These are phyloP conservation scores for Clonostachys rhizophaga DNA, from an alignment of 2,329 filamentous ascomycete species.

Conservation along the genomic window DNA sequence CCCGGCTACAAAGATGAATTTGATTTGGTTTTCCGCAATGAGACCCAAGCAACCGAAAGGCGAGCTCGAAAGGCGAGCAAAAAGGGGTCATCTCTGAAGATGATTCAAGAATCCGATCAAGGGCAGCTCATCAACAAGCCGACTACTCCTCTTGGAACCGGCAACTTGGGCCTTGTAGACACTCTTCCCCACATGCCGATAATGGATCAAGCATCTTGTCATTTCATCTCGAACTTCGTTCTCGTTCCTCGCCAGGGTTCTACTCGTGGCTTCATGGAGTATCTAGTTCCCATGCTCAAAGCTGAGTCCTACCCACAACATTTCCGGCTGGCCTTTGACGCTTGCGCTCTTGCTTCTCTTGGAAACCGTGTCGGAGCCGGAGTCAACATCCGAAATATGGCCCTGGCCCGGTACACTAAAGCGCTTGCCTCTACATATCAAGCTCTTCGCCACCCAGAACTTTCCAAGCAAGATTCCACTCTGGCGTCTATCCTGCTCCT, in stretches of 20 bases:
- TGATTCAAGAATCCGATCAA: constrained; percentile 8
- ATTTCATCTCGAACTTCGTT: constrained; percentile 58
- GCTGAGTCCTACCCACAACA: constrained; percentile 35
- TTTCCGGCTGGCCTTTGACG: constrained; percentile 52
- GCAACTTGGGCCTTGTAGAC: neutral
- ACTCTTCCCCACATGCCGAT: constrained; percentile 33
- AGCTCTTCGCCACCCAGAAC: constrained; percentile 44
- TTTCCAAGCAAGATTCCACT: constrained; percentile 49
- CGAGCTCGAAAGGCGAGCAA: constrained; percentile 53
- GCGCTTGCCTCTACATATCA: constrained; percentile 47
- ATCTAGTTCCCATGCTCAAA: constrained; percentile 50
- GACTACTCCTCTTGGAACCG: neutral
- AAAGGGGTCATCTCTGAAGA: constrained; percentile 34
- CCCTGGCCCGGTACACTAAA: constrained; percentile 48
- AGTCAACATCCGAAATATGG: constrained; percentile 25
- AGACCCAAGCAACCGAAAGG: constrained; percentile 63
- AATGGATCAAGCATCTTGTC: constrained; percentile 51
- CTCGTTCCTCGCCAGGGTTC: constrained; percentile 45
- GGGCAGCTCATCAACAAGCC: neutral
- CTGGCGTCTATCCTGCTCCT: constrained; percentile 55
- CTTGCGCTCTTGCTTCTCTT: constrained; percentile 53
- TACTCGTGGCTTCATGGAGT: constrained; percentile 54
- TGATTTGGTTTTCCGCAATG: constrained; percentile 68
- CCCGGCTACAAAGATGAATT: constrained; percentile 69
- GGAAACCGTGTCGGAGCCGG: constrained; percentile 40